phyloP scores from a whole-genome alignment of 768 basidiomycete species.

The Termitomyces heimii region DNA sequence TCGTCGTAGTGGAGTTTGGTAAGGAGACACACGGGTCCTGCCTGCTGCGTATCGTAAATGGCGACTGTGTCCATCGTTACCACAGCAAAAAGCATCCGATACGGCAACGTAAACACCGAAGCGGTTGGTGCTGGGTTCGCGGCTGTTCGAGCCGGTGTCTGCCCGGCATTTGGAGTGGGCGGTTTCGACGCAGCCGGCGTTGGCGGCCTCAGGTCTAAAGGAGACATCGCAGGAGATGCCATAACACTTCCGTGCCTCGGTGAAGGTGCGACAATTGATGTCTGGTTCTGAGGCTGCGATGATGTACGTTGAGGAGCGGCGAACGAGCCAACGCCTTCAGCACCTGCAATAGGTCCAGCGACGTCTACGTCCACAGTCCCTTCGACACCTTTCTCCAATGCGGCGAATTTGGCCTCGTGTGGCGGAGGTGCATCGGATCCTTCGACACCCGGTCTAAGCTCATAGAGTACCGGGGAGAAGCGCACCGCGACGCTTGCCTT shows the following conservation, averaged over 20 bases:
- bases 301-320: constrained; percentile 29
- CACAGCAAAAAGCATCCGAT: constrained; percentile 92
- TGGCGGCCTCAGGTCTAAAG: constrained; percentile 47
- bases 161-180: constrained; percentile 37
- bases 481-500: constrained; percentile 91
- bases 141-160: constrained; percentile 12
- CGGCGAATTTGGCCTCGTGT: constrained; percentile 38
- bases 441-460: constrained; percentile 64
- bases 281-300: constrained; percentile 14
- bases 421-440: constrained; percentile 18
- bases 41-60: constrained; percentile 96
- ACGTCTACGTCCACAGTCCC: constrained; percentile 58
- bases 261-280: constrained; percentile 41
- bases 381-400: constrained; percentile 64
- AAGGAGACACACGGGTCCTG: constrained; percentile 84
- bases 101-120: constrained; percentile 84
- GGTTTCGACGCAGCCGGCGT: constrained; percentile 60
- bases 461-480: constrained; percentile 91
- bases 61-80: constrained; percentile 94
- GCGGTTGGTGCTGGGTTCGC: constrained; percentile 25
- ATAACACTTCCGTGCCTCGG: constrained; percentile 30
- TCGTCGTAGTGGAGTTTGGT: constrained; percentile 96
- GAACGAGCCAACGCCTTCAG: constrained; percentile 15
- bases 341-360: constrained; percentile 29
- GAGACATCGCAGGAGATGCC: constrained; percentile 53